A percentile compares a stretch with the other conserved stretches of the same genome.
Evolutionary conservation across 352 stramenopile species (phyloP).

Genomic region (Aphanomyces euteiches): DNA sequence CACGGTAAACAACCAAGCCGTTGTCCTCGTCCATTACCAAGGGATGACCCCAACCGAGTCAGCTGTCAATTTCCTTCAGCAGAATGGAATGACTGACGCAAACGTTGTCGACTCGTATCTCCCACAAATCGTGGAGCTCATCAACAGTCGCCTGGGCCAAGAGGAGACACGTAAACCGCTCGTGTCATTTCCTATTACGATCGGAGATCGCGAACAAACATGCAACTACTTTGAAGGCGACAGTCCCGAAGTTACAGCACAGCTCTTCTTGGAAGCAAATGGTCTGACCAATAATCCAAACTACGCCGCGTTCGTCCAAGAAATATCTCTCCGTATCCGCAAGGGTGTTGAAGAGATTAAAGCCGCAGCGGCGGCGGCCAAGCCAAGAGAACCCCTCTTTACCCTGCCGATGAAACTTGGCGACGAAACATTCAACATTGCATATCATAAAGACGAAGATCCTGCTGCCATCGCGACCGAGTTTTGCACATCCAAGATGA

Average conservation of each 20-base stretch:
- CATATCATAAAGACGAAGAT: conserved; percentile 65
- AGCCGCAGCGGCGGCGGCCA: neutral
- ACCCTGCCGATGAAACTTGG: conserved; percentile 59
- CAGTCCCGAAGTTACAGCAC: conserved; percentile 57
- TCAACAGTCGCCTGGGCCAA: conserved; percentile 51
- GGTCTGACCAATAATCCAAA: conserved; percentile 41
- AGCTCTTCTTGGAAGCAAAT: conserved; percentile 55
- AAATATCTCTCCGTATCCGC: conserved; percentile 42
- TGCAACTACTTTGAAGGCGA: conserved; percentile 75
- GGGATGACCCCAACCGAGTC: conserved; percentile 55
- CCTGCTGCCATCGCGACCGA: conserved; percentile 50
- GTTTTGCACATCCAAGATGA: conserved; percentile 72
- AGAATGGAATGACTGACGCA: conserved; percentile 52
- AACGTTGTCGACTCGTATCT: conserved; percentile 42
- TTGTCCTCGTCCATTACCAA: conserved; percentile 61
- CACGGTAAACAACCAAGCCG: conserved; percentile 46
- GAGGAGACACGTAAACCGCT: conserved; percentile 36
- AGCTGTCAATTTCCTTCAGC: conserved; percentile 52
- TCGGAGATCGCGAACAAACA: conserved; percentile 50
- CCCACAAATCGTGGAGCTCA: conserved; percentile 53
- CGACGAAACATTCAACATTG: conserved; percentile 50
- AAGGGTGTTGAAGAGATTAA: neutral
- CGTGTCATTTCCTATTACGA: conserved; percentile 39
- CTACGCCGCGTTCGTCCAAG: conserved; percentile 44
- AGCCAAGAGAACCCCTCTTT: conserved; percentile 39